These are phyloP conservation scores for Umbelopsis ramanniana DNA, from an alignment of 192 early-diverging fungal species.

Conservation along the genomic window DNA sequence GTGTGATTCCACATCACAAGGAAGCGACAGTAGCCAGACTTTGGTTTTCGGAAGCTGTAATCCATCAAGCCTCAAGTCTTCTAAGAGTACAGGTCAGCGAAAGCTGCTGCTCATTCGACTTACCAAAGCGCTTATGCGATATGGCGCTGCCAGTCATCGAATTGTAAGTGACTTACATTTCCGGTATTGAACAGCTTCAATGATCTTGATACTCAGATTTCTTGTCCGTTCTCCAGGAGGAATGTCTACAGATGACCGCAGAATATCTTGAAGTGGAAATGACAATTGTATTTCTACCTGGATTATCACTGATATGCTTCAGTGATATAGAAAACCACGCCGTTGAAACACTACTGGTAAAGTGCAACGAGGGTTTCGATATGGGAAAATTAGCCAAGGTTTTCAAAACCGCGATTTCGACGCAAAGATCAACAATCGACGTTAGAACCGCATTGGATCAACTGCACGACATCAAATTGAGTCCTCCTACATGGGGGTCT, in stretches of 20 bases:
- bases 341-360: slow-evolving; percentile 68
- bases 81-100: slow-evolving; percentile 26
- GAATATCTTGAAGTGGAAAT: slow-evolving; percentile 59
- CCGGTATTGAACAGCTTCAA: too few species aligned
- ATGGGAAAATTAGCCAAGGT: slow-evolving; percentile 69
- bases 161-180: slow-evolving; percentile 33
- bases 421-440: slow-evolving; percentile 52
- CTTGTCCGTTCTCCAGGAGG: slow-evolving; percentile 29
- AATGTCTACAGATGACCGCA: slow-evolving; percentile 43
- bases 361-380: slow-evolving; percentile 64
- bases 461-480: slow-evolving; percentile 55
- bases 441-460: slow-evolving; percentile 50
- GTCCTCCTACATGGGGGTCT: slow-evolving; percentile 57
- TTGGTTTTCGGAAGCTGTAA: neutral
- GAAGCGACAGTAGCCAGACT: neutral
- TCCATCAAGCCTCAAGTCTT: neutral
- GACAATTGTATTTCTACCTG: slow-evolving; percentile 65
- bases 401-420: slow-evolving; percentile 54
- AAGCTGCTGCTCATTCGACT: slow-evolving; percentile 47
- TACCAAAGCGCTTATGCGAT: slow-evolving; percentile 48
- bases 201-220: neutral
- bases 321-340: slow-evolving; percentile 67
- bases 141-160: slow-evolving; percentile 52
- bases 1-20: neutral
- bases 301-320: slow-evolving; percentile 70